Evolutionary conservation across 208 protist species (phyloP), one percentile per base, ranked within the genome.

Genomic region (Angomonas ambiguus): DNA sequence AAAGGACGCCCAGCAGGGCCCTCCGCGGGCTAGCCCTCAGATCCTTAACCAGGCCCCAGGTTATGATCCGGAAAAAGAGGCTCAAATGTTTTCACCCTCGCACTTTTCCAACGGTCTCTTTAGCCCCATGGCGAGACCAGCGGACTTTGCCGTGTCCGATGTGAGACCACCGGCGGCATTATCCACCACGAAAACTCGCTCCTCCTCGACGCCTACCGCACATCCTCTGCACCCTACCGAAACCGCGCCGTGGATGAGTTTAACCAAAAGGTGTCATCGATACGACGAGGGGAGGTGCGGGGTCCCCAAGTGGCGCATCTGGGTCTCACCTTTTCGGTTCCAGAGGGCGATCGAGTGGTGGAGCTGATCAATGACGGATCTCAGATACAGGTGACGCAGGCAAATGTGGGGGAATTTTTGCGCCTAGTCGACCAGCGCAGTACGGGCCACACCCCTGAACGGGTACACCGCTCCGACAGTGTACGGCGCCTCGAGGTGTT

Each of bases 291-390:
- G 0, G 2, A 51, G 13, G 66, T 88, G 34, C 65, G 69, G 0
- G 70, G 75, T 6, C 22, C 59, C 32, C 69, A 79, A 41, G 69
- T 93, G 27, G 67, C 82, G 49, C 74, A 78, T 32, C 76, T 90
- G 0, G 80, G 79, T 25, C 76, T 93, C 16, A 88, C 87, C 22
- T 93, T 93, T 77, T 82, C 80, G 70, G 49, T 85, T 11, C 83
- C 83, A 0, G 80, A 82, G 48, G 78, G 76, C 20, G 75, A 77
- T 10, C 22, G 25, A 11, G 69, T 92, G 34, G 75, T 92, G 20
- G 80, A 88, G 64, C 71, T 92, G 6, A 70, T 92, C 64, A 79
- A 79, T 41, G 80, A 88, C 56, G 86, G 86, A 69, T 78, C 85
- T 62, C 79, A 88, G 72, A 79, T 89, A 18, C 67, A 65, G 28